A percentile compares a stretch with the other conserved stretches of the same genome.
Conservation (phyloP, 2,329 filamentous ascomycete species). For the Trichoderma sp. region DNA sequence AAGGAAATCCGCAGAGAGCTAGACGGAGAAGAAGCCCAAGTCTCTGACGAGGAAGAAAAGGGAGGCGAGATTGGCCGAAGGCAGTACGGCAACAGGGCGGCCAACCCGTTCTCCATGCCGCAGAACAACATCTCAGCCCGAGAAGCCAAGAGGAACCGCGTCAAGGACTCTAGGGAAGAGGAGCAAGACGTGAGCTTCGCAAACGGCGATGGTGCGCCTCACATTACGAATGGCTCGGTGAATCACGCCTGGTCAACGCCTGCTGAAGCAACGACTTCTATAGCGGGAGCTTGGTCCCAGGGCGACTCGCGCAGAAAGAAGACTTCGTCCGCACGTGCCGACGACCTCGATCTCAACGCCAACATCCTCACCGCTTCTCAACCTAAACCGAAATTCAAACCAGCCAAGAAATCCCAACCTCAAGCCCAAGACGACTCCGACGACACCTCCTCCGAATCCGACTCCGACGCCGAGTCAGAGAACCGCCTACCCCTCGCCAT, state of each 20-base stretch:
- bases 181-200: constrained; percentile 30
- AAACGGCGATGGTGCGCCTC: constrained; percentile 27
- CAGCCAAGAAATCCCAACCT: background rate
- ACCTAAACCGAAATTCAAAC: constrained; percentile 35
- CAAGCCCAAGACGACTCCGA: constrained; percentile 29
- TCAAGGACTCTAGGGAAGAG: constrained; percentile 26
- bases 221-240: constrained; percentile 23
- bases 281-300: constrained; percentile 46
- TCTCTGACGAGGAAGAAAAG: constrained; percentile 55
- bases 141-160: constrained; percentile 33
- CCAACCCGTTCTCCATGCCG: constrained; percentile 36
- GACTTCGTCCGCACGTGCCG: constrained; percentile 34
- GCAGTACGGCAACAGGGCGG: constrained; percentile 59
- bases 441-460: constrained; percentile 45
- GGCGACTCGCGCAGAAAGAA: constrained; percentile 42
- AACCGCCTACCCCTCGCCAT: constrained; percentile 59
- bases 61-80: constrained; percentile 66
- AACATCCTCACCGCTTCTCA: constrained; percentile 36
- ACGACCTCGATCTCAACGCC: constrained; percentile 45
- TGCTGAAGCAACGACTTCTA: constrained; percentile 29
- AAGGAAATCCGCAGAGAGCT: constrained; percentile 71
- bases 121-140: constrained; percentile 20
- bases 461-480: constrained; percentile 49
- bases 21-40: constrained; percentile 58
- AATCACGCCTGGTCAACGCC: constrained; percentile 29